A percentile compares a stretch with the other conserved stretches of the same genome.
phyloP scores from a whole-genome alignment of 2,329 filamentous ascomycete genomes.

The Xylariaceae sp. region DNA sequence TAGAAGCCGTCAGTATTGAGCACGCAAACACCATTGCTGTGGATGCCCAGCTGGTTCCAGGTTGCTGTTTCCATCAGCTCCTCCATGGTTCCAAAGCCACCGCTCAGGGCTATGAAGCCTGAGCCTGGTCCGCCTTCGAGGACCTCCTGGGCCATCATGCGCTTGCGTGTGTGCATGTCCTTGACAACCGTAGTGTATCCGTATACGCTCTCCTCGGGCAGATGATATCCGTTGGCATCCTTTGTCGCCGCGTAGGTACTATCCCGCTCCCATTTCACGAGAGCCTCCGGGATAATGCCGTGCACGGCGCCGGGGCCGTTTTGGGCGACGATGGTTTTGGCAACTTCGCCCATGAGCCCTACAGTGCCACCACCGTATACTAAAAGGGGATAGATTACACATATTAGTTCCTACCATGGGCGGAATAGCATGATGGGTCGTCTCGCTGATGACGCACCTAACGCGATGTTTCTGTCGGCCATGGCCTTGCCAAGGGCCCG shows the following conservation, averaged over 20 bases:
- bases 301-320: constrained; percentile 78
- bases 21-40: constrained; percentile 70
- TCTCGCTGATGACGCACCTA: constrained; percentile 45
- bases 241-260: constrained; percentile 45
- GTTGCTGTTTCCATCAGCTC: constrained; percentile 88
- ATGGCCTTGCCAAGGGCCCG: constrained; percentile 67
- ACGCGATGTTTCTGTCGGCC: constrained; percentile 67
- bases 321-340: constrained; percentile 76
- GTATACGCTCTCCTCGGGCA: constrained; percentile 62
- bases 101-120: constrained; percentile 78
- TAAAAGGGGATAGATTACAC: constrained; percentile 24
- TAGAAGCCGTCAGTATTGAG: constrained; percentile 90
- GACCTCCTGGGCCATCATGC: constrained; percentile 86
- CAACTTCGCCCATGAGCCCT: constrained; percentile 92
- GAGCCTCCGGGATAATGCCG: constrained; percentile 84
- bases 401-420: constrained; percentile 9
- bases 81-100: constrained; percentile 92
- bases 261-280: constrained; percentile 73
- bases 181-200: constrained; percentile 82
- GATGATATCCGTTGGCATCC: constrained; percentile 45
- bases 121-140: constrained; percentile 73
- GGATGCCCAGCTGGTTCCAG: constrained; percentile 97
- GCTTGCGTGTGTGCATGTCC: constrained; percentile 96
- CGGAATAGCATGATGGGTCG: neutral
- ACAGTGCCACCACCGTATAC: constrained; percentile 95